Evolutionary conservation across 192 early-diverging fungal genomes (phyloP).

Genomic region (Cetraspora pellucida): DNA sequence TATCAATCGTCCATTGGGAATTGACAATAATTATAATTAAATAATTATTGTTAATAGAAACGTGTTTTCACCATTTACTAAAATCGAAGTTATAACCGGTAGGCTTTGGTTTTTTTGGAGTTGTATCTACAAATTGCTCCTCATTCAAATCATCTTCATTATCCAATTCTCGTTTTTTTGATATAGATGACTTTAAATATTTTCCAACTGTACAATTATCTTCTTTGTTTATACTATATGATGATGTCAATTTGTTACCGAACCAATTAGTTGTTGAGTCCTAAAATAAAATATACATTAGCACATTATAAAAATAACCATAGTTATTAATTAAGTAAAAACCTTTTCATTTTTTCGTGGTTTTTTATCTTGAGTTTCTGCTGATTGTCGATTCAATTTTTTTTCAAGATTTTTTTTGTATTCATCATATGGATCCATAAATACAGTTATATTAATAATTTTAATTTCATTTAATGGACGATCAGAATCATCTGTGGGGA

Average conservation of each 20-base stretch:
- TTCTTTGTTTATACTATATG: conserved; percentile 35
- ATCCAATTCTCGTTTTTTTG: conserved; percentile 28
- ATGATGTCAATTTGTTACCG: conserved; percentile 56
- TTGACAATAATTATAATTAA: neutral
- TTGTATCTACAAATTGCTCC: neutral
- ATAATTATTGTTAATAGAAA: neutral
- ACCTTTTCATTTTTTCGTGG: conserved; percentile 57
- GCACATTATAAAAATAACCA: neutral
- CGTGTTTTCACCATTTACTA: conserved; percentile 44
- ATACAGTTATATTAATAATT: conserved; percentile 72
- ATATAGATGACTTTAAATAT: conserved; percentile 51
- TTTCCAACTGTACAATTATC: conserved; percentile 61
- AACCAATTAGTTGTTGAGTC: conserved; percentile 72
- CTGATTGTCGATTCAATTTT: conserved; percentile 59
- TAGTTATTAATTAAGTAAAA: neutral
- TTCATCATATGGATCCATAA: conserved; percentile 86
- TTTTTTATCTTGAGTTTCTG: conserved; percentile 43
- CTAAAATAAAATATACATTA: conserved; percentile 22
- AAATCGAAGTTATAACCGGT: conserved; percentile 47
- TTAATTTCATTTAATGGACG: conserved; percentile 70
- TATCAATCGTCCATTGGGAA: no score
- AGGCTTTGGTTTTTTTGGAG: conserved; percentile 21
- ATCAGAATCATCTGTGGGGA: conserved; percentile 72
- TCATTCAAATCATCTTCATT: conserved; percentile 6
- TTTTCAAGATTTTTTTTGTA: conserved; percentile 68